Base-by-base conservation (phyloP, 192 early-diverging fungal genomes). In the Umbelopsis isabellina region DNA sequence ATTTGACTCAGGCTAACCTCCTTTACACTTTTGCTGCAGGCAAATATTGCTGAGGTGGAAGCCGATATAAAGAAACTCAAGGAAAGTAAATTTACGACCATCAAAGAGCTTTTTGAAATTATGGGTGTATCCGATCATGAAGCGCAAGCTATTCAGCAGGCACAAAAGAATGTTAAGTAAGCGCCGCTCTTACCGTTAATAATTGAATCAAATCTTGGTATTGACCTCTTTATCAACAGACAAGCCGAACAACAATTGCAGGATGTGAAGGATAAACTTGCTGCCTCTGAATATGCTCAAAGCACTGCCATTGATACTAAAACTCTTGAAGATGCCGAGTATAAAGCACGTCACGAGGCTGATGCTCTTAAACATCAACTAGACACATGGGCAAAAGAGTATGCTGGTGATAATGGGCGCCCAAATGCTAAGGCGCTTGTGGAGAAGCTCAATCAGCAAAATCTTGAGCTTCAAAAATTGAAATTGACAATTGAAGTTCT, bases 331-430 rank as follows among this genome's bases (percentile, higher is more conserved):
- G 55, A 61, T n/a, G 55, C 55, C 6, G 55, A 61, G 25, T 61
- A 61, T 61, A 61, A 61, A 61, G 55, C 30, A 35, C 55, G 55
- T 13, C 55, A 61, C 18, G 55, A 61, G 30, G 55, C 55, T 2
- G 55, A 61, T 35, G 55, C 55, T 12, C 30, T 61, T 12, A 61
- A 61, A 35, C 55, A 61, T 25, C 55, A 61, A 35, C 11, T 61
- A 35, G 55, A 61, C 15, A 61, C 18, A 61, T 61, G 55, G 55
- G 16, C 55, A 33, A 61, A 35, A 25, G 55, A 61, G 2, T 61
- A 35, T n/a, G 27, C 55, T 16, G 55, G 30, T 3, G 55, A 61
- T 1, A 1, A 61, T 35, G 18, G 25, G 1, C 25, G 55, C 18
- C 9, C 27, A 18, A 30, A 61, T 25, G 30, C n/a, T 7, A 61